These are phyloP conservation scores for Perkinsus chesapeaki DNA, from an alignment of 169 alveolate species.

Conservation along the genomic window DNA sequence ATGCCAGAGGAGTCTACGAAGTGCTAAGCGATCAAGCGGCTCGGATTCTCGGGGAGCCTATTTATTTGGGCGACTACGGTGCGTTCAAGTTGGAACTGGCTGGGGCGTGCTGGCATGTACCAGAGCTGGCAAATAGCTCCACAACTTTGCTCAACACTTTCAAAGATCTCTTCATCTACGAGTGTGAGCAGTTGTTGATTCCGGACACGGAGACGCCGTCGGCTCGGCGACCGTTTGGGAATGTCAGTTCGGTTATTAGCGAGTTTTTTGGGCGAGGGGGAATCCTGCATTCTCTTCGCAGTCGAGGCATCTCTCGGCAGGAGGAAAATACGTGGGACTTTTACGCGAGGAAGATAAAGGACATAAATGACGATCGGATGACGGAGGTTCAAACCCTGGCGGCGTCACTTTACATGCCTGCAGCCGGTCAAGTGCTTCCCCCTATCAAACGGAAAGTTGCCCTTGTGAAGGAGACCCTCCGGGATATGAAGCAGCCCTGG, in stretches of 20 bases:
- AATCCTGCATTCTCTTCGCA: not conserved
- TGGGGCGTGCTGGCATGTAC: conserved; percentile 16
- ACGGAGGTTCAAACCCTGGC: not conserved
- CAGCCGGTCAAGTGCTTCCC: not conserved
- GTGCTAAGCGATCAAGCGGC: conserved; percentile 10
- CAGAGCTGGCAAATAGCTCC: conserved; percentile 8
- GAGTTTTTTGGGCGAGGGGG: not conserved
- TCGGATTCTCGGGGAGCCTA: conserved; percentile 7
- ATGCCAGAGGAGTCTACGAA: conserved; percentile 2
- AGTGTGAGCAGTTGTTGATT: not conserved
- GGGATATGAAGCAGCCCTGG: not conserved
- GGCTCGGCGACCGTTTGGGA: conserved; percentile 1
- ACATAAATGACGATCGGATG: not conserved
- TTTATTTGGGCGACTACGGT: not conserved
- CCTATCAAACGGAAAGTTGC: not conserved
- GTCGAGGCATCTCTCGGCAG: not conserved
- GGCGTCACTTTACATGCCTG: not conserved
- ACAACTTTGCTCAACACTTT: not conserved
- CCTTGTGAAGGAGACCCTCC: not conserved
- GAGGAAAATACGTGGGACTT: not conserved
- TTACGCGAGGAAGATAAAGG: not conserved
- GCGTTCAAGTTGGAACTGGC: conserved; percentile 16
- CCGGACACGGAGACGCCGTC: not conserved
- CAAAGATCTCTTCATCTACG: conserved; percentile 10
- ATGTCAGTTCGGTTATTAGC: not conserved